Conservation (phyloP, 1,284 basidiomycete genomes). For the Cryptococcus maquisensis region DNA sequence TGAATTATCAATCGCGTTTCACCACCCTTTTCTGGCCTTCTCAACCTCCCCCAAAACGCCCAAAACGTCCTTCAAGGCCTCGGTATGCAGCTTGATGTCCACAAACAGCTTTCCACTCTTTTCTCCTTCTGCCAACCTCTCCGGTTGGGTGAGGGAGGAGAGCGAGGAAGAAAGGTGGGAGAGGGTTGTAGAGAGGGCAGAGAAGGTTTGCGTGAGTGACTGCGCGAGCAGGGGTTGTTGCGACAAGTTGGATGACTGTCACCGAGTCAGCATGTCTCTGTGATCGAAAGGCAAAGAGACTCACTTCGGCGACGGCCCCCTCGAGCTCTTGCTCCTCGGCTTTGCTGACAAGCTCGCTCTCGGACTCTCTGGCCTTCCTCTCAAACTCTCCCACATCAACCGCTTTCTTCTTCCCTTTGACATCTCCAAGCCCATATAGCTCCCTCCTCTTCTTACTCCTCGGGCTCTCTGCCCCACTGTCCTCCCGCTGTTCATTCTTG, state of each 20-base stretch:
- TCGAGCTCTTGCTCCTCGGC: neutral
- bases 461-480: constrained; percentile 25
- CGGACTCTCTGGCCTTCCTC: constrained; percentile 12
- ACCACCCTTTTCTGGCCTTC: constrained; percentile 8
- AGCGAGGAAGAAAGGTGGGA: constrained; percentile 3
- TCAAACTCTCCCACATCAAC: constrained; percentile 12
- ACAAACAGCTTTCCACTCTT: constrained; percentile 30
- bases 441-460: constrained; percentile 30
- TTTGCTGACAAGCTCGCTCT: constrained; percentile 2
- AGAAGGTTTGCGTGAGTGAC: constrained; percentile 1
- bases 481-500: neutral
- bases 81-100: constrained; percentile 38
- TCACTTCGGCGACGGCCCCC: neutral
- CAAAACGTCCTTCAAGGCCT: constrained; percentile 38
- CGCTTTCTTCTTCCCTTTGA: constrained; percentile 6
- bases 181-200: constrained; percentile 6
- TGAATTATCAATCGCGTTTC: neutral
- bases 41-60: constrained; percentile 23
- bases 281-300: neutral
- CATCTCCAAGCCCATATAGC: constrained; percentile 29
- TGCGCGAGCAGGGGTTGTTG: neutral
- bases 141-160: constrained; percentile 14
- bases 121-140: neutral
- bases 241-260: neutral
- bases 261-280: no score